These are phyloP conservation scores for Wallemia hederae DNA, from an alignment of 1,284 basidiomycete genomes.

Conservation along the genomic window DNA sequence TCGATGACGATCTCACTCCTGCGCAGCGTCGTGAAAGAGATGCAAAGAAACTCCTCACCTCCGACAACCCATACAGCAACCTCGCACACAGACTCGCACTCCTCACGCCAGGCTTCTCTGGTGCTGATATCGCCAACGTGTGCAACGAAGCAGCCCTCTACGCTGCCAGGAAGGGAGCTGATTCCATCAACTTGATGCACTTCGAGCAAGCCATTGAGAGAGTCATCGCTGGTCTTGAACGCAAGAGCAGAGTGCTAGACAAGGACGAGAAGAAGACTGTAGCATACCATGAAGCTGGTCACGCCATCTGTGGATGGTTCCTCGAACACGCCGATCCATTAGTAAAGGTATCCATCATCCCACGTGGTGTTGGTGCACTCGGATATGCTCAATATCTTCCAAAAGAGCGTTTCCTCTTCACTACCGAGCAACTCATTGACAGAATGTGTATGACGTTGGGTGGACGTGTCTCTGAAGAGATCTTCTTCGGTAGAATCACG, in stretches of 20 bases:
- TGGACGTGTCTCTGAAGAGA: conserved; percentile 89
- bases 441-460: conserved; percentile 99
- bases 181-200: conserved; percentile 51
- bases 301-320: conserved; percentile 96
- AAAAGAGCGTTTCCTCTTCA: conserved; percentile 79
- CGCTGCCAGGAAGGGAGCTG: conserved; percentile 57
- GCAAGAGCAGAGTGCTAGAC: conserved; percentile 75
- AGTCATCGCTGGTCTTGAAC: conserved; percentile 86
- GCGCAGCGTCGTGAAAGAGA: conserved; percentile 4
- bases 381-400: conserved; percentile 96
- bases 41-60: not conserved
- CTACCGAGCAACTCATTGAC: conserved; percentile 78
- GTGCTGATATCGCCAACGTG: conserved; percentile 94
- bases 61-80: conserved; percentile 22
- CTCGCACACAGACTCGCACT: conserved; percentile 79
- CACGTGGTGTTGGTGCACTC: conserved; percentile 75
- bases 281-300: conserved; percentile 95
- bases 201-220: conserved; percentile 96
- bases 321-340: conserved; percentile 87
- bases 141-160: conserved; percentile 94
- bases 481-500: conserved; percentile 89
- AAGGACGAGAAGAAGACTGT: conserved; percentile 96
- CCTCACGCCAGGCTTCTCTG: conserved; percentile 89
- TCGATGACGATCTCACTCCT: conserved; percentile 2
- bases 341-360: conserved; percentile 95